Base-by-base conservation (phyloP, 1,284 basidiomycete genomes). In the Apiotrichum gamsii region DNA sequence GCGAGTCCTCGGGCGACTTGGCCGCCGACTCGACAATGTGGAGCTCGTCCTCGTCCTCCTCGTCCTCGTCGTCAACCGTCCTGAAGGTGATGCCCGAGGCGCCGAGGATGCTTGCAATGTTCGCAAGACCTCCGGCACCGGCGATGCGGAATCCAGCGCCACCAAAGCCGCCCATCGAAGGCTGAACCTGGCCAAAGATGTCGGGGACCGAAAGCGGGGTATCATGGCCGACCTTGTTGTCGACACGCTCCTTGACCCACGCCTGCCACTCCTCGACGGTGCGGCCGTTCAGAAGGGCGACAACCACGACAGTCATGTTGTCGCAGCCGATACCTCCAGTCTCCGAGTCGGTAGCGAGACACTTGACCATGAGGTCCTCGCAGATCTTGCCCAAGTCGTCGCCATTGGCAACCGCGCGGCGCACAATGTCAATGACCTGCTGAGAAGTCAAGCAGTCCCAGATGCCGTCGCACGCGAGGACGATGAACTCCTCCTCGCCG, bases 361-460 rank as follows among this genome's bases (percentile, higher is more conserved):
- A 98, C 57, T 86, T 84, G 56, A 91, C 87, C 74, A 95, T 95
- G 61, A 96, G 82, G 60, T 84, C 80, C 70, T 96, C 90, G 63
- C 85, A 83, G 54, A 97, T 89, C 65, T 90, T 83, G 21, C 74
- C 64, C 13, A 98, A 79, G 44, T 83, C 78, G 61, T 85, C 87
- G 45, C 87, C 85, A 59, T 91, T 79, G 13, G 89, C 83, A 31
- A 97, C 78, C 51, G 85, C 81, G 39, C 86, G 80, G 36, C 95
- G 83, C 25, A 95, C 80, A 58, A 90, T 84, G 74, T 98, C 87
- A 51, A 96, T 79, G 23, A 88, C 90, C 68, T 96, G 86, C 62
- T 98, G 95, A 25, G 90, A 96, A 20, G 80, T 81, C 34, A 98
- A 74, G 67, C 94, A 97, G 70, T 99, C 95, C 95, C 95, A 99